Evolutionary conservation across 2,329 filamentous ascomycete species (phyloP).

Genomic region (Seiridium unicorne): DNA sequence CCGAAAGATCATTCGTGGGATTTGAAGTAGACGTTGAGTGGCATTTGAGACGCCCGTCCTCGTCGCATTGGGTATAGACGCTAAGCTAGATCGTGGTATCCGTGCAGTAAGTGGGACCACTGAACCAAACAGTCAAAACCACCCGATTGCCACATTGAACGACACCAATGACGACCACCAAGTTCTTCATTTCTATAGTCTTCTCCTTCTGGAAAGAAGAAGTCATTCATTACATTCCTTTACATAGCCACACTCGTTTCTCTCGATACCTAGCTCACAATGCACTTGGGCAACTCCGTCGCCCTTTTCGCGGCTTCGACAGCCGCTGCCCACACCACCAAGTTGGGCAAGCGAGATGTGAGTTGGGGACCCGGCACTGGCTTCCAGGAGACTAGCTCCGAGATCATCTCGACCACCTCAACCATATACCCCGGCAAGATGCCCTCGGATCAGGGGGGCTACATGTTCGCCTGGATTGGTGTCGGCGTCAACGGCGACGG

Average conservation of each 20-base stretch:
- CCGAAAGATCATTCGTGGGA: too few relatives aligned
- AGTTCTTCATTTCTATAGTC: not conserved
- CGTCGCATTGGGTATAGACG: too few relatives aligned
- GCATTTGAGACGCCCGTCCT: too few relatives aligned
- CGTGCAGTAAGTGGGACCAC: too few relatives aligned
- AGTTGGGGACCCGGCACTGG: not conserved
- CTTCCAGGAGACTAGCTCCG: constrained; percentile 5
- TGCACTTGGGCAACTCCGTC: not conserved
- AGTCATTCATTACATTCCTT: not conserved
- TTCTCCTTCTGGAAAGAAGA: not conserved
- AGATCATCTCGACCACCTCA: constrained; percentile 3
- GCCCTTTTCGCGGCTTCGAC: constrained; percentile 1
- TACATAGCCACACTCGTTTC: not conserved
- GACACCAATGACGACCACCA: too few relatives aligned
- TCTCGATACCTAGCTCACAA: not conserved
- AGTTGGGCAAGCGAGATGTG: not conserved
- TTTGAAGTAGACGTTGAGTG: too few relatives aligned
- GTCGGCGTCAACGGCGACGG: constrained; percentile 3
- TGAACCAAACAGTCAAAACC: too few relatives aligned
- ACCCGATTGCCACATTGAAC: too few relatives aligned
- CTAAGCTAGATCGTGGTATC: too few relatives aligned
- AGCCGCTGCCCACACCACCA: constrained; percentile 2
- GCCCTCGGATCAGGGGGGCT: constrained; percentile 2
- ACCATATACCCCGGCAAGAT: constrained; percentile 6
- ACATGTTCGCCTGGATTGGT: constrained; percentile 5